These are phyloP conservation scores for Starmerella sp. DNA, from an alignment of 805 yeast species.

Conservation along the genomic window DNA sequence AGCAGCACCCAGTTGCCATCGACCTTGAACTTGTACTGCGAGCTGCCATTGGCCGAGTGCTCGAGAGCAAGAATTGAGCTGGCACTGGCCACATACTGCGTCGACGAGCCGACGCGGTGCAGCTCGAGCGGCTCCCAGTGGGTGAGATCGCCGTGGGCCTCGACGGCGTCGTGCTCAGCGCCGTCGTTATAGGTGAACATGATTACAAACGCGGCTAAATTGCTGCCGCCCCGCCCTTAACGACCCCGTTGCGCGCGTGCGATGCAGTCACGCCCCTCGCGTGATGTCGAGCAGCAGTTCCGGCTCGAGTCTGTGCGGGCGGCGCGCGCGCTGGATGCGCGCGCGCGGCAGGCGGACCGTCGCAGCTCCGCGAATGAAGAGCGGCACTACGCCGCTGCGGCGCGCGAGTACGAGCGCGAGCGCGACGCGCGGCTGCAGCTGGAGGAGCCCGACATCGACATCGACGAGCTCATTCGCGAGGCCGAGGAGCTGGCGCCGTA, in stretches of 20 bases:
- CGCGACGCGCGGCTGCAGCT: not conserved
- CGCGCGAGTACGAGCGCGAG: not conserved
- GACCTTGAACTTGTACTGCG: conserved; percentile 30
- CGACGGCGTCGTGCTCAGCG: conserved; percentile 21
- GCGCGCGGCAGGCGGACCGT: not conserved
- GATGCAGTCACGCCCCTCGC: not conserved
- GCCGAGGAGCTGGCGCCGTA: not conserved
- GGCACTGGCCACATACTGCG: conserved; percentile 15
- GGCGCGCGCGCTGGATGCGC: not conserved
- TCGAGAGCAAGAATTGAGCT: conserved; percentile 2
- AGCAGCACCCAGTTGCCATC: conserved; percentile 31
- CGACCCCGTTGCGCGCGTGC: not conserved
- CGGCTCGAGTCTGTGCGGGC: not conserved
- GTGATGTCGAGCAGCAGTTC: conserved; percentile 1
- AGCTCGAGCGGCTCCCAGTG: conserved; percentile 22
- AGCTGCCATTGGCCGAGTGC: conserved; percentile 20
- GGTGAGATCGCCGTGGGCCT: conserved; percentile 30
- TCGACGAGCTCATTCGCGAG: conserved; percentile 2
- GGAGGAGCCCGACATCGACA: conserved; percentile 1
- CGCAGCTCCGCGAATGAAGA: not conserved
- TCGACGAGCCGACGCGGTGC: conserved; percentile 12
- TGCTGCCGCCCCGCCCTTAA: not conserved
- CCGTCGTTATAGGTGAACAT: conserved; percentile 23
- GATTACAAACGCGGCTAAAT: not conserved
- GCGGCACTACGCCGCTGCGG: not conserved